phyloP scores from a whole-genome alignment of 2,329 filamentous ascomycete species.

The Graphilbum sp. region DNA sequence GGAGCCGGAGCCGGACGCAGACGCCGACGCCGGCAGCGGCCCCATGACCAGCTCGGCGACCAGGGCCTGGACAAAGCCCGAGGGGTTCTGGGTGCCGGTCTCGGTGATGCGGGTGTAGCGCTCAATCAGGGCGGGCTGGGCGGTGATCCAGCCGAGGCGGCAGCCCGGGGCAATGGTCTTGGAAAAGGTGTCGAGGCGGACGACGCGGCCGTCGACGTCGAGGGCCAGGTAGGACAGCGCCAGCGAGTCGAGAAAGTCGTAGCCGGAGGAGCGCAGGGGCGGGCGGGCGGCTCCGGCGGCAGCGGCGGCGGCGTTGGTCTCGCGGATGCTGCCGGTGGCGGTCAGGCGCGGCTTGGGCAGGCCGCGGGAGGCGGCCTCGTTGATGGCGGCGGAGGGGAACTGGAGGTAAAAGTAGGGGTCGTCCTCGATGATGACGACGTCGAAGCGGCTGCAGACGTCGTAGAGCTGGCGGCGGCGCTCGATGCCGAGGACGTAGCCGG shows the following conservation, averaged over 20 bases:
- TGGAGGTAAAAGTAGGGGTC: slow-evolving; percentile 95
- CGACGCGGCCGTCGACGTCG: slow-evolving; percentile 72
- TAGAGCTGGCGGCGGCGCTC: slow-evolving; percentile 66
- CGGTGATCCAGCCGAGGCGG: slow-evolving; percentile 79
- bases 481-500: slow-evolving; percentile 57
- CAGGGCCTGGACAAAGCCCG: slow-evolving; percentile 76
- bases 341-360: slow-evolving; percentile 15
- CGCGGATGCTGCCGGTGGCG: slow-evolving; percentile 7
- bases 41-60: slow-evolving; percentile 65
- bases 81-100: slow-evolving; percentile 64
- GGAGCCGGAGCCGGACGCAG: slow-evolving; percentile 17
- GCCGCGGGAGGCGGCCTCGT: slow-evolving; percentile 31
- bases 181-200: slow-evolving; percentile 84
- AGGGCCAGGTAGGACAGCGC: slow-evolving; percentile 68
- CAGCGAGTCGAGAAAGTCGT: slow-evolving; percentile 65
- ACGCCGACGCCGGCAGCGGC: slow-evolving; percentile 31
- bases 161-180: slow-evolving; percentile 87
- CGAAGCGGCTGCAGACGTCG: slow-evolving; percentile 62
- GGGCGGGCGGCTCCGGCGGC: slow-evolving; percentile 11
- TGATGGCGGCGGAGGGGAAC: slow-evolving; percentile 51
- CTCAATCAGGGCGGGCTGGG: slow-evolving; percentile 63
- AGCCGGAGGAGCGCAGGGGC: slow-evolving; percentile 37
- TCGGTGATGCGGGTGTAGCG: slow-evolving; percentile 55
- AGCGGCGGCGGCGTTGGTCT: slow-evolving; percentile 5
- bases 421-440: slow-evolving; percentile 84